A percentile compares a stretch with the other conserved stretches of the same genome.
Evolutionary conservation across 148 eudicot genomes (phyloP).

Genomic region (Oxyria digyna): DNA sequence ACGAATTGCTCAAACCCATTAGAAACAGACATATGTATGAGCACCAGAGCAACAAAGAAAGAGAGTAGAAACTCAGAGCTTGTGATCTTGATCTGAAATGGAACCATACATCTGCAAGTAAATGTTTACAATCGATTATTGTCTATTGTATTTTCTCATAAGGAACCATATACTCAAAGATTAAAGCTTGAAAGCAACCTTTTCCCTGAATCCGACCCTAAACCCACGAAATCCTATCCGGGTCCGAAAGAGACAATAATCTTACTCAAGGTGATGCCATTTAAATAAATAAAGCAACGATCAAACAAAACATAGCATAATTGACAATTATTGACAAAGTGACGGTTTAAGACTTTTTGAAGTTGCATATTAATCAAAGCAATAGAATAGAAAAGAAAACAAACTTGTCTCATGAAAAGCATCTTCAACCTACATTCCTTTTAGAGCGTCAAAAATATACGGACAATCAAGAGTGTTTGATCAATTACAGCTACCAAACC

Average conservation of each 20-base stretch:
- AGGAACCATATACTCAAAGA: constrained; percentile 6
- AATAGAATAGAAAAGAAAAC: neutral
- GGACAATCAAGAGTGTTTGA: constrained; percentile 67
- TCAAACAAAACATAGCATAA: neutral
- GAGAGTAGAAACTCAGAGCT: constrained; percentile 15
- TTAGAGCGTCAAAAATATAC: constrained; percentile 68
- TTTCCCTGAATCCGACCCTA: neutral
- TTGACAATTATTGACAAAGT: neutral
- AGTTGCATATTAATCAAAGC: neutral
- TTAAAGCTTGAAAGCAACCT: constrained; percentile 1
- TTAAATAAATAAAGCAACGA: neutral
- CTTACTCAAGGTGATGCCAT: neutral
- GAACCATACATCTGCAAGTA: constrained; percentile 7
- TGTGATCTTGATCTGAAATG: constrained; percentile 20
- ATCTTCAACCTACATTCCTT: too few species aligned
- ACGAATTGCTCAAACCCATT: constrained; percentile 7
- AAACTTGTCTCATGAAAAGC: neutral
- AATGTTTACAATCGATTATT: constrained; percentile 18
- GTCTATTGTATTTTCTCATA: constrained; percentile 9
- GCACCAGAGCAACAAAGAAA: neutral
- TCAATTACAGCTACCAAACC: constrained; percentile 70
- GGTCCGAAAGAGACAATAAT: neutral
- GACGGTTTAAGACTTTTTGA: neutral
- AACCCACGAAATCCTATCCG: constrained; percentile 5
- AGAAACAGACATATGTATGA: neutral